Base-by-base conservation (phyloP, 371 early-diverging fungal species). In the Mortierella sp. region DNA sequence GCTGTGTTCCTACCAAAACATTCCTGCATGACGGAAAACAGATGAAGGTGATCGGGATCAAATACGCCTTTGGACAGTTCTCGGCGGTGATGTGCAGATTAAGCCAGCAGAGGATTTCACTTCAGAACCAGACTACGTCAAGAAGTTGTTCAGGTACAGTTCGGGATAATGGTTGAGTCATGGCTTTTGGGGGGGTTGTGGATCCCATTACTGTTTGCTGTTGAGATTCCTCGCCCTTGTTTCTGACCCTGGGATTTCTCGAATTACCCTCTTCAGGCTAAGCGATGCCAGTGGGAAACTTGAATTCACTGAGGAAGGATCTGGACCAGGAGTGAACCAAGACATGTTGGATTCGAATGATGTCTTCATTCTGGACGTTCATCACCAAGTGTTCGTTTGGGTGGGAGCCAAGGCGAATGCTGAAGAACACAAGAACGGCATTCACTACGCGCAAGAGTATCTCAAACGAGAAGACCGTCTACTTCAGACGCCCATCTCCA, bases 351-450 rank as follows among this genome's bases (percentile, higher is more conserved):
- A 91, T 71, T 80, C 85, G 27, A 89, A 88, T 13, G 93, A 92
- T 59, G 92, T 92, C 37, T 95, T 93, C 71, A 83, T 94, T 9
- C 74, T 91, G 31, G 93, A 95, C 72, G 79, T 83, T 0, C 93
- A 92, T 13, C 78, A 85, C 44, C 79, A 79, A 48, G 66, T 95
- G 56, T 85, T 85, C 69, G 91, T 90, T 71, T 93, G 91, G 91
- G 91, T 93, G 55, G 94, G 95, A 21, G 50, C 69, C 3, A 60
- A 80, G 12, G 88, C 92, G 17, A 84, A 81, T 46, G 69, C 81
- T 17, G 84, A 86, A 31, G 93, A 92, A 76, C 80, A 84, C 51
- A 70, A 63, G 34, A 57, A 74, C 45, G 89, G 88, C 16, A 65
- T 92, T 25, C 83, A 86, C 53, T 85, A 83, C 65, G 91, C 92